Conservation (phyloP, 106 monocot genomes). For the Ottelia alismoides region DNA sequence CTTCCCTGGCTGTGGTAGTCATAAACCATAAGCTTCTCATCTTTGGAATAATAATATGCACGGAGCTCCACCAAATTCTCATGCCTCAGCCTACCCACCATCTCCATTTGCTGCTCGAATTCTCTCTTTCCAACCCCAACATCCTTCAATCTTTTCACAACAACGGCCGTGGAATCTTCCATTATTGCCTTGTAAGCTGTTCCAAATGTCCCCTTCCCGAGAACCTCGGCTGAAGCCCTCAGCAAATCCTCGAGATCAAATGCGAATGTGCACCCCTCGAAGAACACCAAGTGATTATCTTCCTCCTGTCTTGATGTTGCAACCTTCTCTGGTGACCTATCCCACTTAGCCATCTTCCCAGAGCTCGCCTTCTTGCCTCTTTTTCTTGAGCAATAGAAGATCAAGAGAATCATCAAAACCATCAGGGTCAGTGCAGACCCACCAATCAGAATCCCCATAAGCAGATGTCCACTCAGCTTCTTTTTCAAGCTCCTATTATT, state of each 20-base stretch:
- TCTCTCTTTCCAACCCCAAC: conserved; percentile 67
- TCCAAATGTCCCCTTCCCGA: conserved; percentile 80
- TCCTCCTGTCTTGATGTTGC: conserved; percentile 23
- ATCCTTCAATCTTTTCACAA: conserved; percentile 91
- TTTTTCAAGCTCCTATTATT: not conserved
- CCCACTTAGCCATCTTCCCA: conserved; percentile 25
- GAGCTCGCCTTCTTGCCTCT: conserved; percentile 5
- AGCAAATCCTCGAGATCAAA: conserved; percentile 82
- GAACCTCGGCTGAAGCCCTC: conserved; percentile 75
- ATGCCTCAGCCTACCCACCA: conserved; percentile 50
- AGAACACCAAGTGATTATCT: conserved; percentile 65
- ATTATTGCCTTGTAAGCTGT: conserved; percentile 66
- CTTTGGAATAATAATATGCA: conserved; percentile 92
- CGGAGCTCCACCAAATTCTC: conserved; percentile 58
- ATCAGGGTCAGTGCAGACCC: conserved; percentile 24
- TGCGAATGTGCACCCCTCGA: conserved; percentile 44
- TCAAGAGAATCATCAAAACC: conserved; percentile 11
- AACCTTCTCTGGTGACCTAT: conserved; percentile 48
- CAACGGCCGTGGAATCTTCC: conserved; percentile 75
- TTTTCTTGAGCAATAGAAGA: conserved; percentile 26
- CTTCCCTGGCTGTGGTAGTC: conserved; percentile 57
- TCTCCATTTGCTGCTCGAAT: conserved; percentile 92
- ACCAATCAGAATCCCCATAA: conserved; percentile 47
- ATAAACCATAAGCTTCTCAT: conserved; percentile 77
- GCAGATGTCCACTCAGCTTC: conserved; percentile 19